These are phyloP conservation scores for Dactylella cylindrospora DNA, from an alignment of 2,329 filamentous ascomycete genomes.

Conservation along the genomic window DNA sequence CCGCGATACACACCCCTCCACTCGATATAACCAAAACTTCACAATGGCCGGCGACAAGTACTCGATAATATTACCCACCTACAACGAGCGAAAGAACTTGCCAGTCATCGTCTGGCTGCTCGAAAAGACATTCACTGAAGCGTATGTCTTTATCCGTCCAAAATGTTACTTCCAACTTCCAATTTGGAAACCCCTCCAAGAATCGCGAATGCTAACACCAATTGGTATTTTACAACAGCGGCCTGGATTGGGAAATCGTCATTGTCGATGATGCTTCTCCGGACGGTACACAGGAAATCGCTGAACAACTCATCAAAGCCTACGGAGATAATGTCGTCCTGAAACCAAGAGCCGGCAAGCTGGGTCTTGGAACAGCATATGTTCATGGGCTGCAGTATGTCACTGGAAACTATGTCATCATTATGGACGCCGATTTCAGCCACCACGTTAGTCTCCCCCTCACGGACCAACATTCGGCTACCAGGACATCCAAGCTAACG, in stretches of 20 bases:
- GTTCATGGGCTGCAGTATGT: constrained; percentile 89
- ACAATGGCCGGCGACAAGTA: constrained; percentile 69
- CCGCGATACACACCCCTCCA: constrained; percentile 2
- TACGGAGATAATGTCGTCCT: constrained; percentile 77
- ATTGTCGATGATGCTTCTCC: constrained; percentile 98
- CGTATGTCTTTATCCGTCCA: constrained; percentile 60
- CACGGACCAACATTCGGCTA: neutral
- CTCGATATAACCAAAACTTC: constrained; percentile 4
- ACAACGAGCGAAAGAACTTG: constrained; percentile 96
- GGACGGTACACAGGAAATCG: constrained; percentile 89
- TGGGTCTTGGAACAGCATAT: constrained; percentile 95
- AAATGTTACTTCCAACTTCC: neutral
- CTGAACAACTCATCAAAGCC: constrained; percentile 82
- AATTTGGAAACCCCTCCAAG: neutral
- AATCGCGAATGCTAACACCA: constrained; percentile 22
- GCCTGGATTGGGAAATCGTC: constrained; percentile 94
- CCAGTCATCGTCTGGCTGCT: constrained; percentile 94
- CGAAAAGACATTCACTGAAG: constrained; percentile 84
- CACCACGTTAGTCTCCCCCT: constrained; percentile 64
- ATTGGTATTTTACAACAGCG: constrained; percentile 58
- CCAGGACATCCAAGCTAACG: neutral
- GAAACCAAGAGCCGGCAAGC: constrained; percentile 86
- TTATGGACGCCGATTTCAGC: constrained; percentile 99
- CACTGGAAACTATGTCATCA: constrained; percentile 93
- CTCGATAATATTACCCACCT: constrained; percentile 95